Conservation (phyloP, 306 rosid genomes). For the Pueraria montana region DNA sequence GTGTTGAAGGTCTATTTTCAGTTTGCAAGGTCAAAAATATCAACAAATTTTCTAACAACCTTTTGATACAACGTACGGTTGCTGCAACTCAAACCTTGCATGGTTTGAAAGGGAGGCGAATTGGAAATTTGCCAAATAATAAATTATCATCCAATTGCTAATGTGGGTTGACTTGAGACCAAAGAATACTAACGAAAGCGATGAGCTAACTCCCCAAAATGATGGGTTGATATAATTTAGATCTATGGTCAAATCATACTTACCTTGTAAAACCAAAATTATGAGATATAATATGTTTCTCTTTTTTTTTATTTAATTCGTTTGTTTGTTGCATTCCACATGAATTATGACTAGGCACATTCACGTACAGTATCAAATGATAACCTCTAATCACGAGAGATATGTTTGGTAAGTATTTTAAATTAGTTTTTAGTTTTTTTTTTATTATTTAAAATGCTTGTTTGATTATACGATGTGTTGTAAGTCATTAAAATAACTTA, state of each 20-base stretch:
- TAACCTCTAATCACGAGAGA: not conserved
- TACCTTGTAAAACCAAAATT: not conserved
- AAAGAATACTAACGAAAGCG: slow-evolving; percentile 16
- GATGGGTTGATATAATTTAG: slow-evolving; percentile 26
- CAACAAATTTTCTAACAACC: too few relatives aligned
- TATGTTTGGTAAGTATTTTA: not conserved
- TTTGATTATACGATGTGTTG: not conserved
- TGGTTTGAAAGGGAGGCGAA: not conserved
- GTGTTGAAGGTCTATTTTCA: not conserved
- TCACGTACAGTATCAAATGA: not conserved
- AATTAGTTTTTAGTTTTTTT: too few relatives aligned
- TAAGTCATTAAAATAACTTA: too few relatives aligned
- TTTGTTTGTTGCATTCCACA: not conserved
- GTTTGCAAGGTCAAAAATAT: too few relatives aligned
- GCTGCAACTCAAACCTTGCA: too few relatives aligned
- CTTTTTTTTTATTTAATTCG: not conserved
- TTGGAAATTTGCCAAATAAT: not conserved
- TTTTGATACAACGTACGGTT: too few relatives aligned
- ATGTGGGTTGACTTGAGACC: not conserved
- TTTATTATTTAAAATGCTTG: not conserved
- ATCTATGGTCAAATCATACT: slow-evolving; percentile 30
- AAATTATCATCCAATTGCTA: too few relatives aligned
- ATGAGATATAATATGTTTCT: not conserved
- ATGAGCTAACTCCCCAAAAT: slow-evolving; percentile 39
- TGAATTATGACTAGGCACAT: not conserved